Evolutionary conservation across 805 yeast species (phyloP), one percentile per base, ranked within the genome.

Genomic region (Hanseniaspora pseudoguilliermondii): DNA sequence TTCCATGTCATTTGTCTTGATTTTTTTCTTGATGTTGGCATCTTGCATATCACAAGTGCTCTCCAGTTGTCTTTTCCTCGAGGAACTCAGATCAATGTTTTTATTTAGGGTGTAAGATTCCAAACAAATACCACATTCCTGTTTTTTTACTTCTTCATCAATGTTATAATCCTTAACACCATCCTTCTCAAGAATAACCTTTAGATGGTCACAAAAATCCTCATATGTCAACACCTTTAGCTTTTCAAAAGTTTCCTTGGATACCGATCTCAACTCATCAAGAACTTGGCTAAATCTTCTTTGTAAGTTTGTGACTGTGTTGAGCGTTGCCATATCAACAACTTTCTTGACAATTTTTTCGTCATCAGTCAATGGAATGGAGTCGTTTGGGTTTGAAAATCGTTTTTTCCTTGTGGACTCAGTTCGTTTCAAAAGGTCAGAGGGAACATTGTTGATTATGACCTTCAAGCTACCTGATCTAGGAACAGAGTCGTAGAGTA

Each of bases 121-220:
- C 15, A 53, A 39, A 39, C 56, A 53, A 5, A 53, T 53, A 29
- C 56, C 56, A 39, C 56, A 53, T n/a, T 53, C 56, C n/a, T 32
- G 49, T 10, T 34, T 46, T 18, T 18, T 10, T 3, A 46, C 27
- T 39, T 53, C 47, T 0, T 38, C 47, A 8, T 53, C 35, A 2
- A 46, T 21, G 6, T 32, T 13, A 20, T 27, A 36, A 1, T 36
- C 40, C 3, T 38, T 46, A 6, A 25, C 49, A 11, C 25, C 21
- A 11, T 51, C 35, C 8, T 46, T 41, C 4, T 38, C 21, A 9
- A 46, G 23, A n/a, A 16, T 27, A 8, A 5, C 23, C 16, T n/a
- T 34, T 18, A 53, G 38, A 21, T 38, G 20, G 1, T 34, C 36
- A 2, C 16, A 23, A 10, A 50, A 50, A 2, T 50, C 40, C 2